Evolutionary conservation across 257 asterid genomes (phyloP).

Genomic region (Vinca minor): DNA sequence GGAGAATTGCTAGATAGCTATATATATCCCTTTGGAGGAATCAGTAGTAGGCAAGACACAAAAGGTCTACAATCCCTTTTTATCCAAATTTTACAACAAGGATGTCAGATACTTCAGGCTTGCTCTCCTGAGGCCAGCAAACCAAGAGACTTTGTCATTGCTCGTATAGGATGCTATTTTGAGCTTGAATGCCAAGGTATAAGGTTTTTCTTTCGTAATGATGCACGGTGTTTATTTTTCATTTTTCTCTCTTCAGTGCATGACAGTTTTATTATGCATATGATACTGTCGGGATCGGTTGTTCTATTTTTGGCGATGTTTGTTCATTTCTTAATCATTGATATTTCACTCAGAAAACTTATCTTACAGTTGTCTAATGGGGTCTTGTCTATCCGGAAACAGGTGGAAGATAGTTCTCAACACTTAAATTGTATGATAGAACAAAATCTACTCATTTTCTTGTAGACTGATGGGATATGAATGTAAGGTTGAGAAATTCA

Average conservation of each 20-base stretch:
- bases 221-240: background rate
- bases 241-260: background rate
- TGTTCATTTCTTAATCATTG: slow-evolving; percentile 4
- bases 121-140: slow-evolving; percentile 68
- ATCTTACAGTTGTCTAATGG: background rate
- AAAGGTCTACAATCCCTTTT: slow-evolving; percentile 96
- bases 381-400: background rate
- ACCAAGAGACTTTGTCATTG: slow-evolving; percentile 89
- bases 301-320: background rate
- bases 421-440: background rate
- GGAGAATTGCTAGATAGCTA: slow-evolving; percentile 91
- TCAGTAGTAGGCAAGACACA: slow-evolving; percentile 96
- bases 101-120: slow-evolving; percentile 95
- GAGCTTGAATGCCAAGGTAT: slow-evolving; percentile 98
- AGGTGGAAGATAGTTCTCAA: background rate
- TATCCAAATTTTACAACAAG: slow-evolving; percentile 90
- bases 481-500: background rate
- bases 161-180: slow-evolving; percentile 90
- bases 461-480: background rate
- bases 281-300: background rate
- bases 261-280: background rate
- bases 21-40: slow-evolving; percentile 93
- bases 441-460: background rate
- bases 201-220: slow-evolving; percentile 2
- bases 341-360: background rate